Evolutionary conservation across 257 asterid species (phyloP).

Genomic region (Cinchona pubescens): DNA sequence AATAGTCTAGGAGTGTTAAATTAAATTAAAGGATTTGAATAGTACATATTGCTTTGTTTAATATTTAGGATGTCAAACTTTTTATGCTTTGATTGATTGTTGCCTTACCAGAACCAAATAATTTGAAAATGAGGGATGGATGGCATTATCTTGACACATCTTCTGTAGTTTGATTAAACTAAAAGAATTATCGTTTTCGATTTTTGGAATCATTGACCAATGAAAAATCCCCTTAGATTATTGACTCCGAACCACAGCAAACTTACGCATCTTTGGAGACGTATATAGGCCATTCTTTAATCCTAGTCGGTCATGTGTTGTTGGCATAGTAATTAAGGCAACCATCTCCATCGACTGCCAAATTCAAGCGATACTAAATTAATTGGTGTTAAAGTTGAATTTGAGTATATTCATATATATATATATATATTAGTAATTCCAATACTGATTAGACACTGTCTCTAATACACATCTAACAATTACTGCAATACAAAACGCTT

Average conservation of each 20-base stretch:
- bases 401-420: no score
- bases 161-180: background rate
- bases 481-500: no score
- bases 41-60: background rate
- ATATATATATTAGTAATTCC: no score
- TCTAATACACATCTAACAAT: no score
- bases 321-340: background rate
- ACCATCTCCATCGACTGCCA: background rate
- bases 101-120: background rate
- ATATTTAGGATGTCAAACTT: constrained; percentile 4
- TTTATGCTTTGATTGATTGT: background rate
- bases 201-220: constrained; percentile 25
- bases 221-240: constrained; percentile 10
- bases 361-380: background rate
- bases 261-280: constrained; percentile 10
- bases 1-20: background rate
- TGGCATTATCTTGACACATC: background rate
- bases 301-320: background rate
- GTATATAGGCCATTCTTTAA: background rate
- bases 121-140: constrained; percentile 9
- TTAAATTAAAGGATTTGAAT: background rate
- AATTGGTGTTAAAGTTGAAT: background rate
- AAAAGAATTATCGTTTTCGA: constrained; percentile 12
- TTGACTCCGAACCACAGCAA: constrained; percentile 12
- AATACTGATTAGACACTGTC: no score